Conservation (phyloP, 2,329 filamentous ascomycete genomes). For the Alternaria rosae region DNA sequence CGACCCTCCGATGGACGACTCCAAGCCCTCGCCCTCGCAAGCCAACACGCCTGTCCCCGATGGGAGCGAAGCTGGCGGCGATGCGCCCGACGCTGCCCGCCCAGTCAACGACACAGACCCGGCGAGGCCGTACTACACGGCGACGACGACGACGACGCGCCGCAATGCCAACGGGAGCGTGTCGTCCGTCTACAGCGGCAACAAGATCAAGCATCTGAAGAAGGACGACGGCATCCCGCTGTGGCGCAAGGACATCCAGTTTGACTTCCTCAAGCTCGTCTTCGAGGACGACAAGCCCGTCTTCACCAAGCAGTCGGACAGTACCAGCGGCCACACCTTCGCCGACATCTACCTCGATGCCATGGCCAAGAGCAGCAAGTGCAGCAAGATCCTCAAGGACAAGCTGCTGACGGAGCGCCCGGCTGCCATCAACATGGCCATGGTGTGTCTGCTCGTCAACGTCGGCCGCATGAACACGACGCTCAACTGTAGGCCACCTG, state of each 20-base stretch:
- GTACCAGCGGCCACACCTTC: constrained; percentile 76
- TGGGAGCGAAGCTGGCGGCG: constrained; percentile 41
- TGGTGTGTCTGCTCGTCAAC: constrained; percentile 97
- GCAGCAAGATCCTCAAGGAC: constrained; percentile 96
- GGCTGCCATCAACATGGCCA: constrained; percentile 96
- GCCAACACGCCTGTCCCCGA: constrained; percentile 43
- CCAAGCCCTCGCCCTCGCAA: constrained; percentile 37
- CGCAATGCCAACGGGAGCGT: constrained; percentile 71
- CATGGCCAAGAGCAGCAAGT: constrained; percentile 98
- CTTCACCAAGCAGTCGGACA: constrained; percentile 92
- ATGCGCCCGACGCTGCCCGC: constrained; percentile 37
- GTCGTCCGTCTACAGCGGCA: constrained; percentile 71
- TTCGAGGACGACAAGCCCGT: constrained; percentile 78
- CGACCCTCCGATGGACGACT: constrained; percentile 47
- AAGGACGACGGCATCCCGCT: constrained; percentile 88
- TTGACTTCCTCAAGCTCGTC: constrained; percentile 80
- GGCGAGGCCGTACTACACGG: constrained; percentile 53
- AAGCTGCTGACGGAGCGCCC: constrained; percentile 92
- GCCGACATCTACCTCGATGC: constrained; percentile 98
- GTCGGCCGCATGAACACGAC: constrained; percentile 99
- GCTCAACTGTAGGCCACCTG: constrained; percentile 78
- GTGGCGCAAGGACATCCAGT: constrained; percentile 88
- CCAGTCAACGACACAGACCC: constrained; percentile 36
- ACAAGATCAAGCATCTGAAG: constrained; percentile 85
- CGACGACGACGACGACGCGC: constrained; percentile 60